phyloP scores from a whole-genome alignment of 176 grass and related monocot genomes.

The Avena eriantha region DNA sequence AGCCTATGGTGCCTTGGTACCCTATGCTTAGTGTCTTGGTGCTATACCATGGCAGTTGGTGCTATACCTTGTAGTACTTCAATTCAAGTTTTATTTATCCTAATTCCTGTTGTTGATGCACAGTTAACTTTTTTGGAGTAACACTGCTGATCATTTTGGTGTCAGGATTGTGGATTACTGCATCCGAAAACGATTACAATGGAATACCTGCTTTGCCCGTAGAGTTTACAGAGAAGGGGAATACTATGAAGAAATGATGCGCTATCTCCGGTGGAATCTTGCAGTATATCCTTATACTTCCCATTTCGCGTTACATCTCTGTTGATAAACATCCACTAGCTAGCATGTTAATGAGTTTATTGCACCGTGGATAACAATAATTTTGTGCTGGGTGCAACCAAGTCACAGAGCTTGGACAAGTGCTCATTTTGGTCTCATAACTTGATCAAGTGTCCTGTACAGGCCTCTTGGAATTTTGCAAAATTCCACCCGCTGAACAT shows the following conservation, averaged over 20 bases:
- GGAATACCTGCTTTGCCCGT: constrained; percentile 82
- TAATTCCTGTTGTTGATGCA: constrained; percentile 27
- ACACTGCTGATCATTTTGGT: constrained; percentile 42
- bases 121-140: constrained; percentile 33
- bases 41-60: not conserved
- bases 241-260: constrained; percentile 99
- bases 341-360: not conserved
- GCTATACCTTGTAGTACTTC: constrained; percentile 12
- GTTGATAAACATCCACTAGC: constrained; percentile 22
- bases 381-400: constrained; percentile 24
- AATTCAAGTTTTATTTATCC: constrained; percentile 7
- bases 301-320: not conserved
- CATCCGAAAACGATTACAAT: constrained; percentile 83
- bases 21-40: constrained; percentile 4
- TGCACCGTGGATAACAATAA: not conserved
- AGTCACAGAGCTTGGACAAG: constrained; percentile 2
- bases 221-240: constrained; percentile 90
- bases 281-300: constrained; percentile 53
- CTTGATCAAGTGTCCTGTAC: constrained; percentile 1
- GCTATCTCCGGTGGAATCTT: constrained; percentile 83
- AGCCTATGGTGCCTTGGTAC: constrained; percentile 7
- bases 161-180: constrained; percentile 83
- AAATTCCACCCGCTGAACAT: not conserved
- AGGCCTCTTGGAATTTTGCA: constrained; percentile 6
- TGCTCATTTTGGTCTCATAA: constrained; percentile 6